A percentile compares a stretch with the other conserved stretches of the same genome.
Conservation (phyloP, 2,329 filamentous ascomycete genomes). For the Apiospora saccharicola region DNA sequence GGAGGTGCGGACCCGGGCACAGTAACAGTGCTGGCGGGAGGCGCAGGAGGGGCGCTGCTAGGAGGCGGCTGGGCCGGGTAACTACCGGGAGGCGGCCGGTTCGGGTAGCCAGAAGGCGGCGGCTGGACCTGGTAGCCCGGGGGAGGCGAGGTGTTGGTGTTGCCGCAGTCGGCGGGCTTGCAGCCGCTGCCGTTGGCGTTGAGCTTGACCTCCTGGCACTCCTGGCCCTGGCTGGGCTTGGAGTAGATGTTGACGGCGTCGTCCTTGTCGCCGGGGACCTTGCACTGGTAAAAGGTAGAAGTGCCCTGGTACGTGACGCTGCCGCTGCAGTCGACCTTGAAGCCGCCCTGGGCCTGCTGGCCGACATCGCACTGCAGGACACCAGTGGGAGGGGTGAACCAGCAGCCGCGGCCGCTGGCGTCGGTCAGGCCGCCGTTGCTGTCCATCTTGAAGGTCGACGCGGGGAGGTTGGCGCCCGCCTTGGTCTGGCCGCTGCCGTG, state of each 20-base stretch:
- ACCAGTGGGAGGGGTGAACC: constrained; percentile 65
- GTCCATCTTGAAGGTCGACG: constrained; percentile 62
- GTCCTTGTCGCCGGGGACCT: constrained; percentile 54
- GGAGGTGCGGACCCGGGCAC: background rate
- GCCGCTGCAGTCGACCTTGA: constrained; percentile 61
- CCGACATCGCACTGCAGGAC: constrained; percentile 70
- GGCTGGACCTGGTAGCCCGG: background rate
- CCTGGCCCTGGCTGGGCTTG: constrained; percentile 39
- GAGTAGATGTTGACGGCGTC: constrained; percentile 64
- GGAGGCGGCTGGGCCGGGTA: background rate
- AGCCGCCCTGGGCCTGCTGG: constrained; percentile 59
- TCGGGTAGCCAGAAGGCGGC: background rate
- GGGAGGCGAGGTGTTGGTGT: background rate
- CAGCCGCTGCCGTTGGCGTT: constrained; percentile 10
- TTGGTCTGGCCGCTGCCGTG: constrained; percentile 68
- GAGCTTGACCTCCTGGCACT: constrained; percentile 21
- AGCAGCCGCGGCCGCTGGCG: constrained; percentile 64
- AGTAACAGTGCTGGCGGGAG: background rate
- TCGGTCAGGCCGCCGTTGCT: constrained; percentile 61
- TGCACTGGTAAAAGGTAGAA: constrained; percentile 66
- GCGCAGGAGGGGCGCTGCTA: background rate
- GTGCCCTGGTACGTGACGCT: constrained; percentile 58
- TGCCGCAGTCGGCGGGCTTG: background rate
- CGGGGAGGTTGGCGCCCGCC: constrained; percentile 56
- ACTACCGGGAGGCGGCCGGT: background rate